These are phyloP conservation scores for Aureoboletus auriporus DNA, from an alignment of 768 basidiomycete genomes.

Conservation along the genomic window DNA sequence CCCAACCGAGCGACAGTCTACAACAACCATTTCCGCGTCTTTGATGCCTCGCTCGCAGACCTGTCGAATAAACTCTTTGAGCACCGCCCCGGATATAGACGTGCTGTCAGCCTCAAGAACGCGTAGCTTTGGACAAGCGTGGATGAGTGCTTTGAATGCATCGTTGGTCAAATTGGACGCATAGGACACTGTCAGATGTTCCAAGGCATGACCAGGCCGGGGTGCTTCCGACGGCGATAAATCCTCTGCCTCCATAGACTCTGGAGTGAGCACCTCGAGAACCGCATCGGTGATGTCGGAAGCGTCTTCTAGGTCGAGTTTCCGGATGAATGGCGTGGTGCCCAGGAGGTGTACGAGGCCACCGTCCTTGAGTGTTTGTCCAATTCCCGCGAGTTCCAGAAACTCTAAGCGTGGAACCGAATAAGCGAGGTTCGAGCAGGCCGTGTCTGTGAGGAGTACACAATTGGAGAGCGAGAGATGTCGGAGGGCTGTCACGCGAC, in stretches of 20 bases:
- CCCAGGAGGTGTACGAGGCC: slow-evolving; percentile 70
- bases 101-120: slow-evolving; percentile 81
- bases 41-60: slow-evolving; percentile 42
- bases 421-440: slow-evolving; percentile 68
- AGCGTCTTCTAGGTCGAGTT: slow-evolving; percentile 86
- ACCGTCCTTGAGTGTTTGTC: slow-evolving; percentile 60
- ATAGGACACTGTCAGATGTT: slow-evolving; percentile 68
- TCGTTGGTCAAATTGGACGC: slow-evolving; percentile 62
- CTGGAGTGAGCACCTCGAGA: slow-evolving; percentile 61
- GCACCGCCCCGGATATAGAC: slow-evolving; percentile 53
- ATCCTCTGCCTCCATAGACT: slow-evolving; percentile 4
- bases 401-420: slow-evolving; percentile 69
- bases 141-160: slow-evolving; percentile 61
- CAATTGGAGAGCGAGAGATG: slow-evolving; percentile 76
- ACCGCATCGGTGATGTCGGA: slow-evolving; percentile 67
- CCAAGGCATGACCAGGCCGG: slow-evolving; percentile 62
- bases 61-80: slow-evolving; percentile 65
- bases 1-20: slow-evolving; percentile 72
- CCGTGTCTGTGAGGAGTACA: slow-evolving; percentile 64
- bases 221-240: slow-evolving; percentile 19
- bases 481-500: slow-evolving; percentile 64
- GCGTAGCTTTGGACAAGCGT: slow-evolving; percentile 54
- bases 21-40: slow-evolving; percentile 59
- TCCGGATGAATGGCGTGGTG: slow-evolving; percentile 66
- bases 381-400: slow-evolving; percentile 77